Conservation (phyloP, 169 alveolate species). For the Plasmodium relictum region DNA sequence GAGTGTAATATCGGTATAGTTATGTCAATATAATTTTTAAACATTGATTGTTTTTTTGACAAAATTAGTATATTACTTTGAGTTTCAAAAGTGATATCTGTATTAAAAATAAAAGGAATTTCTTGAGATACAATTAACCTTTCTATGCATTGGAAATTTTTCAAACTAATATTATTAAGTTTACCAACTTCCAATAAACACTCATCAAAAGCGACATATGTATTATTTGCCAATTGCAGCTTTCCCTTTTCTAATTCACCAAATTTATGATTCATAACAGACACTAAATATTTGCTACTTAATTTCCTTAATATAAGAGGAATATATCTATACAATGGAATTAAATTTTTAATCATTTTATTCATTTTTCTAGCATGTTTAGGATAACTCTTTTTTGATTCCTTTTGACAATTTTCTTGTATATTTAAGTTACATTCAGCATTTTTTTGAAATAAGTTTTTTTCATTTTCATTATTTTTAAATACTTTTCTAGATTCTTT, state of each 20-base stretch:
- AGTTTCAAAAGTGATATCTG: conserved; percentile 68
- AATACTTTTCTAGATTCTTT: not conserved
- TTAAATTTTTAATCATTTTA: conserved; percentile 53
- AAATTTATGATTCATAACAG: conserved; percentile 60
- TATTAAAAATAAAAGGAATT: conserved; percentile 46
- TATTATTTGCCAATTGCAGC: conserved; percentile 68
- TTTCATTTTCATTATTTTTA: not conserved
- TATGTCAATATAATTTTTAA: conserved; percentile 54
- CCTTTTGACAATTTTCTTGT: not conserved
- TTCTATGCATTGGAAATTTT: conserved; percentile 73
- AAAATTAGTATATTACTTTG: conserved; percentile 51
- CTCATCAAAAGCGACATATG: conserved; percentile 65
- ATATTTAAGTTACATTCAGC: too few species aligned
- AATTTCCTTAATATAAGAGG: conserved; percentile 41
- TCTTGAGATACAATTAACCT: conserved; percentile 63
- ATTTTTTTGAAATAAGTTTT: not conserved
- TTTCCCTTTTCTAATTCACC: conserved; percentile 77
- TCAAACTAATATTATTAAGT: conserved; percentile 43
- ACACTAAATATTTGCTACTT: conserved; percentile 45
- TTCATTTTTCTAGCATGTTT: conserved; percentile 18
- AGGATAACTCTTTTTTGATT: conserved; percentile 1
- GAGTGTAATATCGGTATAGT: conserved; percentile 31
- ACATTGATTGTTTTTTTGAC: conserved; percentile 71
- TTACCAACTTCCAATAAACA: conserved; percentile 65
- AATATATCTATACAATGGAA: conserved; percentile 65